Base-by-base conservation (phyloP, 805 yeast species). In the Candida ipomoeae region DNA sequence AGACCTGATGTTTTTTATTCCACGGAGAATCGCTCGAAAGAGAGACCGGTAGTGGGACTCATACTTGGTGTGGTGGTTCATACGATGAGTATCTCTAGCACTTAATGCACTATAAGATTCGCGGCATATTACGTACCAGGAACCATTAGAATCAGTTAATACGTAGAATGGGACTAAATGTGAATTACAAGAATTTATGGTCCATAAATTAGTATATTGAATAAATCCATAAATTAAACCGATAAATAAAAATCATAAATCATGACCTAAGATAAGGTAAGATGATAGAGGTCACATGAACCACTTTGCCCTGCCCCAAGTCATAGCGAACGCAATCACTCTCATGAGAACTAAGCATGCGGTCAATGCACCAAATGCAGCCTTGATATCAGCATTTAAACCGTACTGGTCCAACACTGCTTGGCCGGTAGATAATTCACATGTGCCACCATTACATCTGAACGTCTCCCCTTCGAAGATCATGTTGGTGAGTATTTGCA, bases 401-500 rank as follows among this genome's bases (percentile, higher is more conserved):
- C 74, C 66, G 54, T 83, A 85, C 14, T 70, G 64, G n/a, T 75
- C 72, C 44, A 84, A 62, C 5, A 85, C 87, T 15, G 77, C 78
- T 18, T 68, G 64, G 2, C 91, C 91, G 13, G 75, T 75, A 11
- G 68, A 59, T 56, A 82, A 73, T 5, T 67, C 56, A 60, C 91
- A 85, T 0, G 65, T 51, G 1, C 64, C 71, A 13, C 60, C 66
- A 13, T 71, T 73, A 65, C 95, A 87, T 0, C 73, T 62, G 40
- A 87, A 78, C 2, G 59, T 61, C 53, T 81, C 76, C 32, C 73
- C 77, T 37, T 59, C 40, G 52, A 88, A 83, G 1, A 82, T 85
- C 51, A 82, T 59, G 55, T 85, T 80, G n/a, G 83, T 78, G 43
- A 82, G 63, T 1, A 81, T 69, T 56, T 82, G 78, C 10, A 85